Conservation (phyloP, 345 rosid species). For the Noccaea bulbosa region DNA sequence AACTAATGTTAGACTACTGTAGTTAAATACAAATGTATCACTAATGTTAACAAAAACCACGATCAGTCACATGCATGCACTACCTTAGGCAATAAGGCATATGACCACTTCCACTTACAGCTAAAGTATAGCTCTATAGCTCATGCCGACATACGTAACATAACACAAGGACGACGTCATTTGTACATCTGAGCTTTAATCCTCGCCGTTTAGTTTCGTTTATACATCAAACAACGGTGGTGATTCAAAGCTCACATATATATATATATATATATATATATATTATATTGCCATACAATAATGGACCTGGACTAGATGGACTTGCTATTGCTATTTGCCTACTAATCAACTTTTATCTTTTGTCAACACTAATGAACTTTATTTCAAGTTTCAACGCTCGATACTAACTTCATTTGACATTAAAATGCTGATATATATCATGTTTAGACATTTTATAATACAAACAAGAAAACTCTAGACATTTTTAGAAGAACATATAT, state of each 20-base stretch:
- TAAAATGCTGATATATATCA: background rate
- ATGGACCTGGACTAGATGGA: background rate
- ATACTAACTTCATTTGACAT: background rate
- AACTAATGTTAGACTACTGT: background rate
- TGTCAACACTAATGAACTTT: slow-evolving; percentile 10
- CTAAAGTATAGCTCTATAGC: background rate
- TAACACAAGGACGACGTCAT: slow-evolving; percentile 29
- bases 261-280: no score
- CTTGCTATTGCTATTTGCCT: background rate
- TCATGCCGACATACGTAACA: slow-evolving; percentile 39
- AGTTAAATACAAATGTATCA: slow-evolving; percentile 1
- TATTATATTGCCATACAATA: background rate
- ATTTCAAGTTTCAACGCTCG: slow-evolving; percentile 22
- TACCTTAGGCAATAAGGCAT: slow-evolving; percentile 22
- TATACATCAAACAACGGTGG: slow-evolving; percentile 16
- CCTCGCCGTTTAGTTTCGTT: slow-evolving; percentile 2
- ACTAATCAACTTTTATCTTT: background rate
- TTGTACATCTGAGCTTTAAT: background rate
- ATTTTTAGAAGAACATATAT: background rate
- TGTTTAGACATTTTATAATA: background rate
- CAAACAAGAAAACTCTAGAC: background rate
- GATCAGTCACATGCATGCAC: slow-evolving; percentile 35
- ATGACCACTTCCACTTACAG: slow-evolving; percentile 18
- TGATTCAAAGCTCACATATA: slow-evolving; percentile 25
- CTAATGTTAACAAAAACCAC: slow-evolving; percentile 9